Evolutionary conservation across 2,329 filamentous ascomycete genomes (phyloP), one percentile per base, ranked within the genome.

Genomic region (Aspergillus spinulosporus): DNA sequence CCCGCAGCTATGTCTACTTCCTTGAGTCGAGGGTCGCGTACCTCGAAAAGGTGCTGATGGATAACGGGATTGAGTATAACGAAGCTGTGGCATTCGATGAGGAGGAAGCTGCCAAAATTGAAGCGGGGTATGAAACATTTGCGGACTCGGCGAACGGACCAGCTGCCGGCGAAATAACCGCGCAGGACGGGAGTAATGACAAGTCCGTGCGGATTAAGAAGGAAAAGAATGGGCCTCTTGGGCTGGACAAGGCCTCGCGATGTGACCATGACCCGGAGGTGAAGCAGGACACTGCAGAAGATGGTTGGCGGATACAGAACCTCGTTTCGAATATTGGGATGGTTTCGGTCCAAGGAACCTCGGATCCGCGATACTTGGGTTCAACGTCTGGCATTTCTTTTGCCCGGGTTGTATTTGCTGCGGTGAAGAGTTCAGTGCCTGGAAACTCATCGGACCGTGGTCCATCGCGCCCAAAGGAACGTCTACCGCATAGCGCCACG

Each of bases 331-430:
- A 88, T 69, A 84, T 88, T 57, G 84, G 86, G 56, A 88, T 90
- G 83, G 85, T 90, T 15, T 90, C 89, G 26, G 88, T 92, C 26
- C 88, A 90, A 68, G 89, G 87, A 49, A 84, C 86, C 3, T 88
- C 89, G 3, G 90, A 94, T 71, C 87, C 89, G 2, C 84, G 90
- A 60, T 92, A 92, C 66, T 80, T 95, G 12, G 91, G 91, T 12
- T 91, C 91, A 0, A 88, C 90, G 1, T 92, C 91, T 1, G 93
- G 92, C 12, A 94, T 97, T 49, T 96, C 92, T 0, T 97, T 97
- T 76, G 92, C 93, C 4, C 84, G 91, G 55, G 91, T 97, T 9
- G 93, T 97, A 8, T 94, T 96, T 70, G 92, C 93, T 7, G 93
- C 93, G 1, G 91, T 97, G 46, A 94, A 96, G 72, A 87, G 86